A percentile compares a stretch with the other conserved stretches of the same genome.
These are phyloP conservation scores for Trametes cubensis DNA, from an alignment of 768 basidiomycete genomes.

Conservation along the genomic window DNA sequence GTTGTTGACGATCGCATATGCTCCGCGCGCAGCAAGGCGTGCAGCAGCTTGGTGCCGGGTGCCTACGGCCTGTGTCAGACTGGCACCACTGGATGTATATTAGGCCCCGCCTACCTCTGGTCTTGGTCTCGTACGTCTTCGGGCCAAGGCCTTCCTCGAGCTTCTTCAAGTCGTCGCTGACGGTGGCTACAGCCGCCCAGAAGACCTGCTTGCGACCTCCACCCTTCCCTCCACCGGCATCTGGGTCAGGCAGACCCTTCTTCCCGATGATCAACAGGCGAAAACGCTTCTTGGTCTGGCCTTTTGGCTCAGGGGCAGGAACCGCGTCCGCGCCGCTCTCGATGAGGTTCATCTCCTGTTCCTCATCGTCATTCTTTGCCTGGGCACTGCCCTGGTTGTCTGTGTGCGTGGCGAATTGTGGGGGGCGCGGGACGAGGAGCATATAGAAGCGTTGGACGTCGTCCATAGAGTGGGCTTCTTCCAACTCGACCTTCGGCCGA, in stretches of 20 bases:
- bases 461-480: conserved; percentile 56
- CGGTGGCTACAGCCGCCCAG: conserved; percentile 53
- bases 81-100: too few species aligned
- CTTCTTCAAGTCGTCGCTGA: conserved; percentile 52
- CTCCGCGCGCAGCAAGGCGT: conserved; percentile 59
- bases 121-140: conserved; percentile 64
- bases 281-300: conserved; percentile 46
- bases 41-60: conserved; percentile 54
- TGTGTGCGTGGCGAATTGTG: conserved; percentile 39
- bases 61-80: conserved; percentile 33
- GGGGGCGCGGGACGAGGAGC: conserved; percentile 58
- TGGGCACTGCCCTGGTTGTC: conserved; percentile 8
- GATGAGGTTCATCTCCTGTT: conserved; percentile 47
- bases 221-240: conserved; percentile 33
- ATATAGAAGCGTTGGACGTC: conserved; percentile 62
- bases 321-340: conserved; percentile 51
- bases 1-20: conserved; percentile 60
- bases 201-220: conserved; percentile 47
- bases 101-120: conserved; percentile 53
- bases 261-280: conserved; percentile 58
- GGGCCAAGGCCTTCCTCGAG: conserved; percentile 53
- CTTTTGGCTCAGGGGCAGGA: conserved; percentile 41
- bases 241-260: conserved; percentile 58
- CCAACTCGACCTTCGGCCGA: conserved; percentile 55
- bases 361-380: conserved; percentile 30